Evolutionary conservation across 345 rosid species (phyloP), one percentile per base, ranked within the genome.

Genomic region (Reutealis trisperma): DNA sequence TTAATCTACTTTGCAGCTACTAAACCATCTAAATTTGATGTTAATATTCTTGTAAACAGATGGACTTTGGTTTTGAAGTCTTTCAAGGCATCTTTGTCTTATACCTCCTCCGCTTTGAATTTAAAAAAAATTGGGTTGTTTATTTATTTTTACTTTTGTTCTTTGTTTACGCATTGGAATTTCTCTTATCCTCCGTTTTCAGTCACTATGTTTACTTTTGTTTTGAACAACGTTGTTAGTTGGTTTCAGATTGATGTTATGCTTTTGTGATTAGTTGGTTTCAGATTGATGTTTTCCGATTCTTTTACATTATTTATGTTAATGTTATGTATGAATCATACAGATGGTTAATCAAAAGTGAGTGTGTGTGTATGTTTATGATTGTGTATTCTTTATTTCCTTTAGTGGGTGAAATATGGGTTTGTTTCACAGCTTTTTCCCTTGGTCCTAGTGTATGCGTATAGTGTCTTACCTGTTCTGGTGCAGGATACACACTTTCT

Each of bases 401-500:
- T 24, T 49, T 7, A 63, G 32, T 61, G 8, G 22, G 24, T 12
- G 30, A 70, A 70, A 24, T 52, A 21, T 45, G 24, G 22, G 32
- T 69, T 27, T 58, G 18, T 65, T 37, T 65, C 34, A 14, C 32
- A 59, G 55, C 63, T 12, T 70, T 63, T 10, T 51, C 49, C 27
- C 22, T 66, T 54, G 11, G 52, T 44, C 22, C n/a, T 13, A 9
- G 49, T 57, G 19, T 16, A 34, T 68, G 57, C 19, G 71, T 51
- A 16, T 18, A 10, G 32, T 45, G 32, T 18, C 73, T 59, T 52
- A 47, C 32, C 32, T 72, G 34, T 58, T 65, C 69, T 61, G 42
- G 15, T 42, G 71, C 87, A 96, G 99, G 98, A 93, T 80, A 89
- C 98, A 52, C 93, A 84, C 69, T 88, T 86, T 76, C 86, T 93